Conservation (phyloP, 1,284 basidiomycete genomes). For the Gymnopus androsaceus region DNA sequence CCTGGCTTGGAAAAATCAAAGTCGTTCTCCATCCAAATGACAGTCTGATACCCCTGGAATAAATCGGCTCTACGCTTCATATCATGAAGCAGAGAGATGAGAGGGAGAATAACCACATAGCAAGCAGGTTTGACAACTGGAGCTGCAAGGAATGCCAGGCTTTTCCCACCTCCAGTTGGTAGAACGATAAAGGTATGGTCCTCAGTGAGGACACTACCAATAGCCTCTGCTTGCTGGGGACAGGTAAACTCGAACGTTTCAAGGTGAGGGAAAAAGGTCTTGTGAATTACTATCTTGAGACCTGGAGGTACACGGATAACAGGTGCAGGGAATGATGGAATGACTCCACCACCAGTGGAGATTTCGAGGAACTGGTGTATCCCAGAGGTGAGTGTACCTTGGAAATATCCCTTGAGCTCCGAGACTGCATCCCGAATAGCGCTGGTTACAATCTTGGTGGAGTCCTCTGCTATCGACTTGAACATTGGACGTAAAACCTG, state of each 20-base stretch:
- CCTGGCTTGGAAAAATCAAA: neutral
- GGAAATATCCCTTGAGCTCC: too few species aligned
- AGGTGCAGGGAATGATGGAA: neutral
- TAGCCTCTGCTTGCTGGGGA: neutral
- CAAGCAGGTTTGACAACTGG: neutral
- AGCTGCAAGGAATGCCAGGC: neutral
- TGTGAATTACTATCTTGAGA: neutral
- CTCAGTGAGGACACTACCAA: neutral
- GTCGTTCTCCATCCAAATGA: neutral
- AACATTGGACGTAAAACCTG: neutral
- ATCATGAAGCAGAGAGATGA: neutral
- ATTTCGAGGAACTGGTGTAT: neutral
- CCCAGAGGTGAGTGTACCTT: too few species aligned
- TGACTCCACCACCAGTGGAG: neutral
- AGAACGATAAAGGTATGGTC: neutral
- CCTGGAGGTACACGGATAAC: neutral
- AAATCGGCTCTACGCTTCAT: neutral
- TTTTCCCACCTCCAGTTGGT: constrained; percentile 2
- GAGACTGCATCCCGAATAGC: neutral
- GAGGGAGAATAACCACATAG: neutral
- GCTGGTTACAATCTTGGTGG: too few species aligned
- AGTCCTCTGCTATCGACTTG: neutral
- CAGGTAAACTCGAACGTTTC: neutral
- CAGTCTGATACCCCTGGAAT: neutral
- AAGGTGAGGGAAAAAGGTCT: neutral